These are phyloP conservation scores for Annulohypoxylon stygium DNA, from an alignment of 495 filamentous ascomycete genomes.

Conservation along the genomic window DNA sequence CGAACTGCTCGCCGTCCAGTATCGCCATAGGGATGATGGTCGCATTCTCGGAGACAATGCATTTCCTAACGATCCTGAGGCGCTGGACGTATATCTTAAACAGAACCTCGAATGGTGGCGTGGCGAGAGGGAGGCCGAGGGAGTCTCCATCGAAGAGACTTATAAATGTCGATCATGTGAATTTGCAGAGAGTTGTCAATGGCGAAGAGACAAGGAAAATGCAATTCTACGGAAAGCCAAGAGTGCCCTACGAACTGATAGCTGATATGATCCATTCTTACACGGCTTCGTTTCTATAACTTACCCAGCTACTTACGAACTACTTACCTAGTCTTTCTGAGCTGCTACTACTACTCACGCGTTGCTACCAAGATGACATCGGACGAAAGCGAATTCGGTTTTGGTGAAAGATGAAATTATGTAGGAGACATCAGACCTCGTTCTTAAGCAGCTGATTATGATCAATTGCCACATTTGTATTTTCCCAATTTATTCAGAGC, in stretches of 20 bases:
- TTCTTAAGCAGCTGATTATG: too few species aligned
- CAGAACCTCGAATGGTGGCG: constrained; percentile 88
- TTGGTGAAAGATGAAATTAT: too few species aligned
- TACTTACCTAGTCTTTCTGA: neutral
- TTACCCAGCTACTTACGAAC: neutral
- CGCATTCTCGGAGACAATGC: constrained; percentile 74
- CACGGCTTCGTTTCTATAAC: neutral
- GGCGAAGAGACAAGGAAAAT: constrained; percentile 59
- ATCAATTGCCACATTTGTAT: too few species aligned
- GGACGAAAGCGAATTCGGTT: too few species aligned
- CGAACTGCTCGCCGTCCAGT: constrained; percentile 73
- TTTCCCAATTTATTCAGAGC: neutral
- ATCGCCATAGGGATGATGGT: constrained; percentile 65
- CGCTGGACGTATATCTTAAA: constrained; percentile 72
- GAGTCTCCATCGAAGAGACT: constrained; percentile 88
- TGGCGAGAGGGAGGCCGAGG: constrained; percentile 79
- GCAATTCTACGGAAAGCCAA: constrained; percentile 49
- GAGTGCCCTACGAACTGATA: neutral
- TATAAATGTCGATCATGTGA: constrained; percentile 83
- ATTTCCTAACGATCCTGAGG: constrained; percentile 75
- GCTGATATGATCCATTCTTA: neutral
- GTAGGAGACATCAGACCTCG: too few species aligned
- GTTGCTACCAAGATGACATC: neutral
- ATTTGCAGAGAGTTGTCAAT: constrained; percentile 67
- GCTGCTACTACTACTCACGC: neutral